Conservation (phyloP, 495 filamentous ascomycete species). For the Talaromyces liani region DNA sequence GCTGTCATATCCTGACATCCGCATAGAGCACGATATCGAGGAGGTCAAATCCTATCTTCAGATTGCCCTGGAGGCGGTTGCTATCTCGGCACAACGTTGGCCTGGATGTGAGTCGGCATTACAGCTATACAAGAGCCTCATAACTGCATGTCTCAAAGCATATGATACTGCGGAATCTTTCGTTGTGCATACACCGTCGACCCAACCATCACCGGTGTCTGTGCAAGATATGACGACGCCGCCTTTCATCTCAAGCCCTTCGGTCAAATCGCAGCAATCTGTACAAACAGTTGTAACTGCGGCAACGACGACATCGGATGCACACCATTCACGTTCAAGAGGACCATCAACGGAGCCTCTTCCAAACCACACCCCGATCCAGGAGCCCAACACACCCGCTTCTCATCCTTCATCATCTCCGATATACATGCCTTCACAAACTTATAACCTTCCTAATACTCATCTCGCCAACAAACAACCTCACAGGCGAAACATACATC, state of each 20-base stretch:
- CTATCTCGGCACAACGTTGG: conserved; percentile 73
- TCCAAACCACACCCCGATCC: conserved; percentile 16
- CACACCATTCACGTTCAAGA: conserved; percentile 25
- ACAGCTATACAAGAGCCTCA: conserved; percentile 69
- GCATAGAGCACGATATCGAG: conserved; percentile 56
- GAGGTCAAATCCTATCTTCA: conserved; percentile 65
- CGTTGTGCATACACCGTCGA: conserved; percentile 55
- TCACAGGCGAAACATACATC: neutral
- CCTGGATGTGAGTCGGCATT: conserved; percentile 80
- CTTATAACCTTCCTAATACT: conserved; percentile 34
- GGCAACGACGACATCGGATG: conserved; percentile 24
- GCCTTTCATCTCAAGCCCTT: conserved; percentile 43
- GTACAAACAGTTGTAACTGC: conserved; percentile 20
- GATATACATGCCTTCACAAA: conserved; percentile 54
- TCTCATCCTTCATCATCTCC: conserved; percentile 50
- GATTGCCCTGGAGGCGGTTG: conserved; percentile 65
- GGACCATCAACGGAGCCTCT: conserved; percentile 31
- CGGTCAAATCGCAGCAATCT: conserved; percentile 29
- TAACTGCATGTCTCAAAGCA: conserved; percentile 74
- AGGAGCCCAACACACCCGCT: conserved; percentile 25
- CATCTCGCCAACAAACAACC: neutral
- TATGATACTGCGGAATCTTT: conserved; percentile 67
- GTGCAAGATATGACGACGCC: conserved; percentile 38
- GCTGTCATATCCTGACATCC: conserved; percentile 75
- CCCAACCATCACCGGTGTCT: conserved; percentile 37